These are phyloP conservation scores for Salix suchowensis DNA, from an alignment of 345 rosid species.

Conservation along the genomic window DNA sequence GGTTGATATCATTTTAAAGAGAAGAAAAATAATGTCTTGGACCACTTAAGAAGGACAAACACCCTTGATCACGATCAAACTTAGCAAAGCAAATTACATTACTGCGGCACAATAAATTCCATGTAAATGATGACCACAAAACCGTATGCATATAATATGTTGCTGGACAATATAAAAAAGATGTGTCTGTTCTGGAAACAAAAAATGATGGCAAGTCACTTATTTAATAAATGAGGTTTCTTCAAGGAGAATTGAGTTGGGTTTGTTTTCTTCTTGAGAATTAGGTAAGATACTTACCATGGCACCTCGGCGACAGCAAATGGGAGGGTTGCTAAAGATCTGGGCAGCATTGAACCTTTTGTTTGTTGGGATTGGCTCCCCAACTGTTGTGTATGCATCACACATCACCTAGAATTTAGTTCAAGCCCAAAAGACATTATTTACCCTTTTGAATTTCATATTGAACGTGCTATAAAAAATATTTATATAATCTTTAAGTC, in stretches of 20 bases:
- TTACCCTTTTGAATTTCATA: conserved; percentile 1
- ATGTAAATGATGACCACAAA: background rate
- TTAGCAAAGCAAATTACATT: background rate
- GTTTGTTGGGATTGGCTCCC: conserved; percentile 66
- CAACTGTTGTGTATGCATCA: conserved; percentile 62
- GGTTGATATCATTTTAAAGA: background rate
- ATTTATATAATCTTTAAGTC: background rate
- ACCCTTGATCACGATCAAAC: background rate
- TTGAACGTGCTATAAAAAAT: background rate
- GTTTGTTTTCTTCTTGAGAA: background rate
- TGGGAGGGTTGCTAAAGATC: conserved; percentile 64
- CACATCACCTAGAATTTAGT: conserved; percentile 53
- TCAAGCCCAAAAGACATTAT: conserved; percentile 2
- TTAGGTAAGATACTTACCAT: conserved; percentile 33
- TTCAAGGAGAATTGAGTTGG: too few relatives aligned
- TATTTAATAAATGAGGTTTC: too few relatives aligned
- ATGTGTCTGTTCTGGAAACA: too few relatives aligned
- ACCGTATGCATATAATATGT: background rate
- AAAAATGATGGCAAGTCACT: too few relatives aligned
- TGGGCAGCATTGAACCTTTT: conserved; percentile 58
- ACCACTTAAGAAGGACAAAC: background rate
- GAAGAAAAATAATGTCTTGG: background rate
- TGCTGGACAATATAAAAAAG: too few relatives aligned
- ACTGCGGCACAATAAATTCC: background rate
- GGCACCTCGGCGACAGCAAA: conserved; percentile 57